These are phyloP conservation scores for Penicillium odoratum DNA, from an alignment of 495 filamentous ascomycete genomes.

Conservation along the genomic window DNA sequence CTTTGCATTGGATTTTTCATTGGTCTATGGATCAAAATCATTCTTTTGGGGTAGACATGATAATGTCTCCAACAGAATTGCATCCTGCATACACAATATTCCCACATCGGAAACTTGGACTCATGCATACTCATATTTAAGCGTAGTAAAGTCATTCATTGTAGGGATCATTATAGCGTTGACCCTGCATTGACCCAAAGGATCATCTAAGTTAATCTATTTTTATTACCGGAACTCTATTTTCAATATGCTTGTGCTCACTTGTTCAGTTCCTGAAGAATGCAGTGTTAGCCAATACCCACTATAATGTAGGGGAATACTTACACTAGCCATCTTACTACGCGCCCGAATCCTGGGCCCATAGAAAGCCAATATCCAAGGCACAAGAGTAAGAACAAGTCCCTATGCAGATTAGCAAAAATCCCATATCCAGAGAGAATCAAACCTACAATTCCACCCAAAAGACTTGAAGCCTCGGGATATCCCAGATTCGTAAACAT, in stretches of 20 bases:
- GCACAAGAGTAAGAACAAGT: slow-evolving; percentile 69
- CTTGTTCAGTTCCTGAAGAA: neutral
- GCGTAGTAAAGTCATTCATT: neutral
- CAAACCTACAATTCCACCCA: slow-evolving; percentile 66
- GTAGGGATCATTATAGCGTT: neutral
- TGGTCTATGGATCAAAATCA: neutral
- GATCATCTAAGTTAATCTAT: neutral
- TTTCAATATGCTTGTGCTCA: neutral
- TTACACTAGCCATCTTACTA: slow-evolving; percentile 70
- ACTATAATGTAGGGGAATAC: slow-evolving; percentile 12
- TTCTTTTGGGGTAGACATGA: neutral
- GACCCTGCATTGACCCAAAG: neutral
- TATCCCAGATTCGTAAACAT: slow-evolving; percentile 74
- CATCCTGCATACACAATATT: neutral
- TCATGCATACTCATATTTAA: neutral
- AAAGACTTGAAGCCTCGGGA: slow-evolving; percentile 68
- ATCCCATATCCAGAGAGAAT: neutral
- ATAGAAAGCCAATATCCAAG: slow-evolving; percentile 82
- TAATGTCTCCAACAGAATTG: neutral
- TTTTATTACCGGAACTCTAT: neutral
- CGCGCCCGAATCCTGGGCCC: slow-evolving; percentile 75
- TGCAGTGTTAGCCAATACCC: neutral
- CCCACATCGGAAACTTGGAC: no score
- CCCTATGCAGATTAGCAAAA: slow-evolving; percentile 39
- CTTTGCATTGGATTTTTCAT: neutral